Evolutionary conservation across 176 grass and related monocot genomes (phyloP).

Genomic region (Puya raimondii): DNA sequence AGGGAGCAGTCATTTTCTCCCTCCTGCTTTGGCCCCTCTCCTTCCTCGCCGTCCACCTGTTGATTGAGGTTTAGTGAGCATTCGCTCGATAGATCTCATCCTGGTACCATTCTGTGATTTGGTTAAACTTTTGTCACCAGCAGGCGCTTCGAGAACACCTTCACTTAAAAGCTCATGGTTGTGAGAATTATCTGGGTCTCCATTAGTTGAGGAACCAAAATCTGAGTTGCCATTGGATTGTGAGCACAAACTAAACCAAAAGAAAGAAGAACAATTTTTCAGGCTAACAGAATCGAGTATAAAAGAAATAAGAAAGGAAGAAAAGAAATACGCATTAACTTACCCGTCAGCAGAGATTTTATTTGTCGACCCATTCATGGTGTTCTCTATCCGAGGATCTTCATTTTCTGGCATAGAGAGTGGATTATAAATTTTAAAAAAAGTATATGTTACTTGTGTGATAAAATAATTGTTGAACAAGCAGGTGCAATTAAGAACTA

Average conservation of each 20-base stretch:
- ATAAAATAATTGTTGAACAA: too few relatives aligned
- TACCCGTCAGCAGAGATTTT: conserved; percentile 44
- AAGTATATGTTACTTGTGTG: too few relatives aligned
- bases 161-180: background rate
- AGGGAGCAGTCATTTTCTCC: conserved; percentile 34
- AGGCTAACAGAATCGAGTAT: conserved; percentile 1
- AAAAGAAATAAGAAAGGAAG: background rate
- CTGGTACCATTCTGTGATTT: conserved; percentile 20
- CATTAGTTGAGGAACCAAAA: conserved; percentile 41
- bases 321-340: conserved; percentile 4
- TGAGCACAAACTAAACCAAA: conserved; percentile 33
- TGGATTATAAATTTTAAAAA: conserved; percentile 9
- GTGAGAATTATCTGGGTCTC: conserved; percentile 14
- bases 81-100: conserved; percentile 12
- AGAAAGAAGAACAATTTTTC: background rate
- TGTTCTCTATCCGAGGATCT: background rate
- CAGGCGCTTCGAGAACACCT: background rate
- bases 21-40: conserved; percentile 27
- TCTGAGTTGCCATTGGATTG: conserved; percentile 47
- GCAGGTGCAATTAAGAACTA: too few relatives aligned
- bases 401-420: conserved; percentile 15
- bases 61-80: conserved; percentile 9
- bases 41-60: conserved; percentile 20
- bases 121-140: conserved; percentile 6
- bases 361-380: conserved; percentile 29